These are phyloP conservation scores for Suillus subaureus DNA, from an alignment of 768 basidiomycete species.

Conservation along the genomic window DNA sequence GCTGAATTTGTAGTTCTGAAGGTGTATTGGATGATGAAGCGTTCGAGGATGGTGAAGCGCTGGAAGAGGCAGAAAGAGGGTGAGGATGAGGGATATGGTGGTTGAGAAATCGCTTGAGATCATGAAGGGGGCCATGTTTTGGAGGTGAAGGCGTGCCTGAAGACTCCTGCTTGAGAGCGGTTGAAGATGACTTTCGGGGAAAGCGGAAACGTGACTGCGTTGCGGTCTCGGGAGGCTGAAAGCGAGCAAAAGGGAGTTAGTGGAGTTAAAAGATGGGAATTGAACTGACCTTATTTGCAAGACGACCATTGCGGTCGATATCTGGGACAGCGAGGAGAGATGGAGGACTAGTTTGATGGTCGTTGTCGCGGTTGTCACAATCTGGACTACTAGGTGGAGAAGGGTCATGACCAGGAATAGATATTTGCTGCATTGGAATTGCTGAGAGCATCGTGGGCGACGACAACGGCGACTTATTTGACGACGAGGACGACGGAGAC, in stretches of 20 bases:
- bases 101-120: slow-evolving; percentile 94
- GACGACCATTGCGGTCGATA: slow-evolving; percentile 13
- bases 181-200: slow-evolving; percentile 28
- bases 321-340: slow-evolving; percentile 10
- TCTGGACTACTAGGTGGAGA: slow-evolving; percentile 2
- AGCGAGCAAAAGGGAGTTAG: slow-evolving; percentile 8
- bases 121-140: slow-evolving; percentile 77
- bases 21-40: slow-evolving; percentile 33
- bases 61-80: slow-evolving; percentile 21
- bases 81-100: slow-evolving; percentile 76
- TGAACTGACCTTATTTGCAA: slow-evolving; percentile 1
- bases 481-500: slow-evolving; percentile 14
- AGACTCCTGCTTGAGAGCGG: slow-evolving; percentile 12
- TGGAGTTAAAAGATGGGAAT: slow-evolving; percentile 6
- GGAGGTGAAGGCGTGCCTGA: slow-evolving; percentile 17
- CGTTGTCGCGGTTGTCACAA: not conserved
- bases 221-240: slow-evolving; percentile 3
- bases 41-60: slow-evolving; percentile 28
- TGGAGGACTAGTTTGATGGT: not conserved
- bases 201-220: slow-evolving; percentile 31
- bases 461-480: not conserved
- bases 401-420: slow-evolving; percentile 10
- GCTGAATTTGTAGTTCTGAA: slow-evolving; percentile 34
- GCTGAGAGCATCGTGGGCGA: slow-evolving; percentile 37
- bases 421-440: slow-evolving; percentile 37